Conservation (phyloP, 192 early-diverging fungal species). For the Dissophora globulifera region DNA sequence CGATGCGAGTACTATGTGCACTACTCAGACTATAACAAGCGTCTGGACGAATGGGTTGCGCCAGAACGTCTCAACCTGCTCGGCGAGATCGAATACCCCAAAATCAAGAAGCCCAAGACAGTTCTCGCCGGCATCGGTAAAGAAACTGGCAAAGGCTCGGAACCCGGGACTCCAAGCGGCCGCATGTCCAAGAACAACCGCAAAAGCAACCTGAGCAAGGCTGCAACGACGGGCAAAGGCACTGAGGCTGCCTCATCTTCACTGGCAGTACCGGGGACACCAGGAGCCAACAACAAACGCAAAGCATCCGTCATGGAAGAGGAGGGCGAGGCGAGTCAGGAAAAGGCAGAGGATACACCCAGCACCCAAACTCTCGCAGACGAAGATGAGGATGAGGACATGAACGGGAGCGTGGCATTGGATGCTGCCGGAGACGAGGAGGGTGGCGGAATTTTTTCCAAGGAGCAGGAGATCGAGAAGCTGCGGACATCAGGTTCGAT, state of each 20-base stretch:
- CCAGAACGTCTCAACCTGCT: conserved; percentile 72
- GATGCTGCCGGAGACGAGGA: conserved; percentile 13
- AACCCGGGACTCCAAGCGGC: conserved; percentile 52
- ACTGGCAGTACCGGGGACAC: conserved; percentile 49
- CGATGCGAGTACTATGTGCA: conserved; percentile 92
- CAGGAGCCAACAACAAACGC: conserved; percentile 54
- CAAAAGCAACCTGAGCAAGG: conserved; percentile 49
- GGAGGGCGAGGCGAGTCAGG: conserved; percentile 22
- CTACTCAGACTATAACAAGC: conserved; percentile 97
- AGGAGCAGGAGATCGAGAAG: conserved; percentile 97
- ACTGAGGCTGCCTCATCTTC: conserved; percentile 48
- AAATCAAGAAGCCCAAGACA: conserved; percentile 66
- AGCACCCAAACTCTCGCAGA: conserved; percentile 14
- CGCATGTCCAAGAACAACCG: conserved; percentile 42
- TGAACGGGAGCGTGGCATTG: conserved; percentile 17
- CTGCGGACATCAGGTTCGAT: conserved; percentile 92
- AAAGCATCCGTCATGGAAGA: conserved; percentile 49
- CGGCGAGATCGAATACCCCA: conserved; percentile 77
- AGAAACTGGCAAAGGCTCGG: conserved; percentile 53
- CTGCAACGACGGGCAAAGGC: conserved; percentile 61
- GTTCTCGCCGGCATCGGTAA: conserved; percentile 40
- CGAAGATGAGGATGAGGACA: conserved; percentile 39
- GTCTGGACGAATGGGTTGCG: conserved; percentile 95
- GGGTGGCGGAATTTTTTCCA: conserved; percentile 72
- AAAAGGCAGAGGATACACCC: conserved; percentile 7